Evolutionary conservation across 1,284 basidiomycete genomes (phyloP).

Genomic region (Rhizoctonia solani): DNA sequence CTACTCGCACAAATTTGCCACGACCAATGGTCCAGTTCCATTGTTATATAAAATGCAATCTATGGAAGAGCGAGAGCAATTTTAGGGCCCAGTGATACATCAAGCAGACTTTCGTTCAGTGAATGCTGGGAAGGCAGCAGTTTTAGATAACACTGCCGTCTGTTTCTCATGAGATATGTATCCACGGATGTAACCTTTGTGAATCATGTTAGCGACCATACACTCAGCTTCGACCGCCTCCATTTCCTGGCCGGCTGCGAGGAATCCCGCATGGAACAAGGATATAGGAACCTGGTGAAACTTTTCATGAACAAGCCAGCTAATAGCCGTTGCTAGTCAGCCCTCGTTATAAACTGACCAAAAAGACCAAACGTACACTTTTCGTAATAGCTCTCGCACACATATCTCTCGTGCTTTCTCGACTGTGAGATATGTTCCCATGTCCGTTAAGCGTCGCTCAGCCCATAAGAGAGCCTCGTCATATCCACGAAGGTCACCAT

Average conservation of each 20-base stretch:
- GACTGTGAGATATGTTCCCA: constrained; percentile 83
- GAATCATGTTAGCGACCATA: constrained; percentile 91
- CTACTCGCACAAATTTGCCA: too few relatives aligned
- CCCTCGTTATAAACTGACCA: not conserved
- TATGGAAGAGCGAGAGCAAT: not conserved
- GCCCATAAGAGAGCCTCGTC: constrained; percentile 74
- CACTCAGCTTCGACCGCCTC: constrained; percentile 87
- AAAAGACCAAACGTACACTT: constrained; percentile 63
- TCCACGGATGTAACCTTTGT: constrained; percentile 88
- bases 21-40: too few relatives aligned
- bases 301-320: constrained; percentile 78
- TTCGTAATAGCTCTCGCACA: constrained; percentile 81
- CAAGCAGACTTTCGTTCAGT: constrained; percentile 19
- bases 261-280: constrained; percentile 73
- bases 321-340: constrained; percentile 44
- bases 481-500: constrained; percentile 79
- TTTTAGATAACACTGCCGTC: constrained; percentile 85
- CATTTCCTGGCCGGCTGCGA: constrained; percentile 61
- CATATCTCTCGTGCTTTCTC: constrained; percentile 89
- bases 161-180: constrained; percentile 96
- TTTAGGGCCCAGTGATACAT: not conserved
- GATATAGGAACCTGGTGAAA: constrained; percentile 75
- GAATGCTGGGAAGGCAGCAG: constrained; percentile 74
- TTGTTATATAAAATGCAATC: too few relatives aligned
- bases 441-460: constrained; percentile 73